A percentile compares a stretch with the other conserved stretches of the same genome.
These are phyloP conservation scores for Psidium friedrichsthalianum DNA, from an alignment of 345 rosid species.

Conservation along the genomic window DNA sequence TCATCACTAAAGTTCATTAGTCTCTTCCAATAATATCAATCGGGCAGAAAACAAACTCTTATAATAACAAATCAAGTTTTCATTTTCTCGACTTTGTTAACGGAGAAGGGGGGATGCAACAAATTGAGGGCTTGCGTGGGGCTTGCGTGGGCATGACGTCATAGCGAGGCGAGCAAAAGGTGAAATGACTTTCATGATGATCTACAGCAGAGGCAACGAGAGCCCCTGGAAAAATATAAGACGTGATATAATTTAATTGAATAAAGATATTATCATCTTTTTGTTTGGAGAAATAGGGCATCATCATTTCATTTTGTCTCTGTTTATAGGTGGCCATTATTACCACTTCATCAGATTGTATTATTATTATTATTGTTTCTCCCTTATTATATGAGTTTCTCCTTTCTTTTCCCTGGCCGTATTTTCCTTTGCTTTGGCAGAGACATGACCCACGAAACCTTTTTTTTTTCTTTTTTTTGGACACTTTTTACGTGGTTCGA, in stretches of 20 bases:
- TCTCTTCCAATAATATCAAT: not conserved
- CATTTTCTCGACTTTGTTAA: not conserved
- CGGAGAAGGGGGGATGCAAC: too few species aligned
- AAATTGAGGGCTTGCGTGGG: slow-evolving; percentile 6
- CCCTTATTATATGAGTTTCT: not conserved
- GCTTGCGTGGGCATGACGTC: slow-evolving; percentile 24
- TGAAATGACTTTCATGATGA: not conserved
- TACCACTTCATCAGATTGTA: not conserved
- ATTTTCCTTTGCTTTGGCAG: not conserved
- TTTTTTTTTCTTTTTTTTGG: not conserved
- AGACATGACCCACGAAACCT: not conserved
- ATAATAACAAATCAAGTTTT: not conserved
- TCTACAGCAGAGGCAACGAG: not conserved
- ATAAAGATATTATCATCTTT: not conserved
- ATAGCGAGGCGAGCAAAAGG: slow-evolving; percentile 8
- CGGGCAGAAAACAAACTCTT: not conserved
- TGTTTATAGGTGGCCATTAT: slow-evolving; percentile 30
- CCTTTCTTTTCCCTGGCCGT: not conserved
- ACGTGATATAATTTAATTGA: not conserved
- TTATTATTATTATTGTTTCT: not conserved
- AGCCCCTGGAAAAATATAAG: not conserved
- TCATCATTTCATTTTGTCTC: slow-evolving; percentile 61
- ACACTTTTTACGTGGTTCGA: not conserved
- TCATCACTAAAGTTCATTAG: too few species aligned
- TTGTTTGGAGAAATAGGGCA: not conserved